Conservation (phyloP, 495 filamentous ascomycete genomes). For the Aspergillus leporis region DNA sequence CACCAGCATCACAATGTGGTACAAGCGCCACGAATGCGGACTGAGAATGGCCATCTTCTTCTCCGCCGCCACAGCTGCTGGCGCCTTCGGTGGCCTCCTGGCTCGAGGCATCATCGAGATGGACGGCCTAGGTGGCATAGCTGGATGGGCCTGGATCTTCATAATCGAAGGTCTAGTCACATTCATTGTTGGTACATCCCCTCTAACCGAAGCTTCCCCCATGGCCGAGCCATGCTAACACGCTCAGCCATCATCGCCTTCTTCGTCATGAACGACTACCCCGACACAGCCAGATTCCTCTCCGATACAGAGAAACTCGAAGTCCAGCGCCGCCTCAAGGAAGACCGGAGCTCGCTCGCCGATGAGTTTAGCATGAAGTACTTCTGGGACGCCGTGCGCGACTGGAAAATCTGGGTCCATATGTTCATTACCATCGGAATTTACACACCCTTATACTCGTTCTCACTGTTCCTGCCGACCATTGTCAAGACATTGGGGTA, state of each 20-base stretch:
- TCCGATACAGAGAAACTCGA: constrained; percentile 41
- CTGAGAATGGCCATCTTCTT: constrained; percentile 53
- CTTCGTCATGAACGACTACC: constrained; percentile 50
- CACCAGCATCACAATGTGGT: constrained; percentile 54
- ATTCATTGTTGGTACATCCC: constrained; percentile 28
- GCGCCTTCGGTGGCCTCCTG: constrained; percentile 59
- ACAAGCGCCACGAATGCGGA: constrained; percentile 52
- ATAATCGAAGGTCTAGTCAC: constrained; percentile 56
- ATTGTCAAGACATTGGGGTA: constrained; percentile 53
- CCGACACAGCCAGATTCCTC: constrained; percentile 42
- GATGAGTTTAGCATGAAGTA: constrained; percentile 34
- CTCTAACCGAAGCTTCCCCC: too few relatives aligned
- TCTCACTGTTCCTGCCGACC: constrained; percentile 51
- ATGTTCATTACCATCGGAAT: constrained; percentile 21
- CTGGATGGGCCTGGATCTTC: constrained; percentile 59
- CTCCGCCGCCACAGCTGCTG: constrained; percentile 51
- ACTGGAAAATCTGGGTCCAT: constrained; percentile 20
- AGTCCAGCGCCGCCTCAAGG: constrained; percentile 38
- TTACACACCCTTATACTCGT: constrained; percentile 32
- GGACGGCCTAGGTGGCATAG: constrained; percentile 35
- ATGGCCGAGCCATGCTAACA: too few relatives aligned
- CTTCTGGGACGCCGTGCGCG: constrained; percentile 18
- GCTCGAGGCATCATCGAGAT: constrained; percentile 56
- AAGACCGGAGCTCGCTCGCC: constrained; percentile 36
- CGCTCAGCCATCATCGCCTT: constrained; percentile 34